Evolutionary conservation across 768 basidiomycete species (phyloP).

Genomic region (Fibroporia radiculosa): DNA sequence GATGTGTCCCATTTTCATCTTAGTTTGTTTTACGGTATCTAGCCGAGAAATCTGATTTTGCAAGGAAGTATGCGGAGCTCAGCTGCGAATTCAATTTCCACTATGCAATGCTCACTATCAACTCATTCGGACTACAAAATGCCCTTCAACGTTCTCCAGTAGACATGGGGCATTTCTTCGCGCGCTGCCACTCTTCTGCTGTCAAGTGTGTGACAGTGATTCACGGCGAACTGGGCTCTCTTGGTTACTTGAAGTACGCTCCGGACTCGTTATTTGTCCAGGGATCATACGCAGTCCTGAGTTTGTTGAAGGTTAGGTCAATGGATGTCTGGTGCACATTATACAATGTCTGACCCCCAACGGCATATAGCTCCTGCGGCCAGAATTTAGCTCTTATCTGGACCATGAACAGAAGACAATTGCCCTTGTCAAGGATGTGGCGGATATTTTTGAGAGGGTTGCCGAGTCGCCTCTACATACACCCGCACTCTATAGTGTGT

Average conservation of each 20-base stretch:
- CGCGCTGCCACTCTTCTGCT: constrained; percentile 67
- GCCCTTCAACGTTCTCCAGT: constrained; percentile 73
- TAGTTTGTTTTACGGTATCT: background rate
- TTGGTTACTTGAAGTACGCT: constrained; percentile 72
- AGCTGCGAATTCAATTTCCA: constrained; percentile 73
- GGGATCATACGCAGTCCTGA: constrained; percentile 88
- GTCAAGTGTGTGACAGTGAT: constrained; percentile 64
- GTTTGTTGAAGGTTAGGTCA: constrained; percentile 73
- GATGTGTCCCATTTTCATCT: no score
- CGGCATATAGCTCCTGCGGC: constrained; percentile 80
- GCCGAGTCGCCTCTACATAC: constrained; percentile 80
- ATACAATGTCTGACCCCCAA: background rate
- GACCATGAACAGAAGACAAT: constrained; percentile 69
- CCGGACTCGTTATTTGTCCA: constrained; percentile 91
- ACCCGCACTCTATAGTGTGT: constrained; percentile 81
- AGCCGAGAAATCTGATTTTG: constrained; percentile 8
- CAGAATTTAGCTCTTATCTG: constrained; percentile 73
- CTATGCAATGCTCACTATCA: constrained; percentile 82
- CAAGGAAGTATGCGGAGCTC: constrained; percentile 37
- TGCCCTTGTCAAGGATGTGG: constrained; percentile 69
- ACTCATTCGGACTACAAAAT: constrained; percentile 95
- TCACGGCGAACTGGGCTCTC: constrained; percentile 71
- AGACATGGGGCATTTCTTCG: constrained; percentile 80
- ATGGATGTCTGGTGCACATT: background rate
- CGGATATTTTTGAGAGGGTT: constrained; percentile 67